phyloP scores from a whole-genome alignment of 305 asterid species.

The Fraxinus paxiana region DNA sequence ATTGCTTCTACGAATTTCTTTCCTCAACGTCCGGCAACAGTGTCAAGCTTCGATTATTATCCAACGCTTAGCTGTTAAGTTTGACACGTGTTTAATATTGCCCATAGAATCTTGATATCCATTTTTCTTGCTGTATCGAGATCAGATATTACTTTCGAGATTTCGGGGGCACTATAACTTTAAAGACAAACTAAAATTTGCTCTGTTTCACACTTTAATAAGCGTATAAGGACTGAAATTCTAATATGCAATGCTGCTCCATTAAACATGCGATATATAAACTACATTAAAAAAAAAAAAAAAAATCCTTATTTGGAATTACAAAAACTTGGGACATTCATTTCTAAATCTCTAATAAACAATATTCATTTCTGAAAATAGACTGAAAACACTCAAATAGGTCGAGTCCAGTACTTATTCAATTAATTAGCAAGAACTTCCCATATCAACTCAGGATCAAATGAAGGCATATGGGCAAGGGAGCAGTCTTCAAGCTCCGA shows the following conservation, averaged over 20 bases:
- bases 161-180: neutral
- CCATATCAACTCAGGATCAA: conserved; percentile 79
- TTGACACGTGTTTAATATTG: neutral
- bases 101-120: neutral
- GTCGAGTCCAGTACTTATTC: neutral
- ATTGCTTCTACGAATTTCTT: neutral
- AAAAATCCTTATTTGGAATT: neutral
- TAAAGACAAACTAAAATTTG: neutral
- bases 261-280: neutral
- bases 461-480: conserved; percentile 68
- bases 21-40: neutral
- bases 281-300: neutral
- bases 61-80: neutral
- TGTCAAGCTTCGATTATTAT: neutral
- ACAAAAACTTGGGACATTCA: neutral
- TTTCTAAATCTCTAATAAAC: neutral
- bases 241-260: neutral
- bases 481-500: conserved; percentile 48
- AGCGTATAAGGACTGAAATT: neutral
- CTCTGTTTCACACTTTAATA: neutral
- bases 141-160: neutral
- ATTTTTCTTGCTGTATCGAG: neutral
- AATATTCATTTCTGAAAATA: neutral
- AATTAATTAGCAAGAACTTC: conserved; percentile 56
- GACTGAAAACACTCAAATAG: neutral